Evolutionary conservation across 1,284 basidiomycete genomes (phyloP).

Genomic region (Phlebopus sp.): DNA sequence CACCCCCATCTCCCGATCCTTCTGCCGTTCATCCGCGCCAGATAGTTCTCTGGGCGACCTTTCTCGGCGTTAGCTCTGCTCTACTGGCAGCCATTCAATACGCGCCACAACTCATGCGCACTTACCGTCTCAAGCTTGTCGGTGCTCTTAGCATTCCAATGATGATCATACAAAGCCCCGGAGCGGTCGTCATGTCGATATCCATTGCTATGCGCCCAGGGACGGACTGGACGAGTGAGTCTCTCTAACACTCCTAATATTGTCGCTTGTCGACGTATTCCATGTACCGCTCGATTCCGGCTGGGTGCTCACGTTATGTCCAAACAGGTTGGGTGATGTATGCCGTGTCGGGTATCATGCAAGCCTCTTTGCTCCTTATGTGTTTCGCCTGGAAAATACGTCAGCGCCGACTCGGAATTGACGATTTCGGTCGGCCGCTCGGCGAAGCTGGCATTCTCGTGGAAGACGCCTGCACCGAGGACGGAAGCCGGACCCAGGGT

Average conservation of each 20-base stretch:
- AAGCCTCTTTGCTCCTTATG: slow-evolving; percentile 77
- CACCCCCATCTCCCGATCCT: slow-evolving; percentile 39
- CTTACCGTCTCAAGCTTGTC: slow-evolving; percentile 77
- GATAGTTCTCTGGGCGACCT: slow-evolving; percentile 73
- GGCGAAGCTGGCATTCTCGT: background rate
- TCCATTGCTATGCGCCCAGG: slow-evolving; percentile 68
- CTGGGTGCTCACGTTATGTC: too few relatives aligned
- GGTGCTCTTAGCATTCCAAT: slow-evolving; percentile 91
- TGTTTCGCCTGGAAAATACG: slow-evolving; percentile 79
- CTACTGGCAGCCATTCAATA: slow-evolving; percentile 83
- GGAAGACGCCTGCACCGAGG: slow-evolving; percentile 3
- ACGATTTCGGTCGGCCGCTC: slow-evolving; percentile 86
- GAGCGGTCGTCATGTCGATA: slow-evolving; percentile 84
- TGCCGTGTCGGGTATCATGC: slow-evolving; percentile 84
- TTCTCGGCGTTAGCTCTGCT: slow-evolving; percentile 84
- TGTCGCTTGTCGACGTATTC: background rate
- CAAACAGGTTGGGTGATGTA: slow-evolving; percentile 76
- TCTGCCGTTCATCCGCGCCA: slow-evolving; percentile 35
- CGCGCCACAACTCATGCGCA: slow-evolving; percentile 82
- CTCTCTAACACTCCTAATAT: background rate
- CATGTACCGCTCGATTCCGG: background rate
- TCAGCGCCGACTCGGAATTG: slow-evolving; percentile 75
- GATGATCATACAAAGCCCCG: slow-evolving; percentile 95
- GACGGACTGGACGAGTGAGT: slow-evolving; percentile 83
- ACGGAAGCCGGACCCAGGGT: slow-evolving; percentile 1